Base-by-base conservation (phyloP, 1,284 basidiomycete genomes). In the Sphaerobolus stellatus region DNA sequence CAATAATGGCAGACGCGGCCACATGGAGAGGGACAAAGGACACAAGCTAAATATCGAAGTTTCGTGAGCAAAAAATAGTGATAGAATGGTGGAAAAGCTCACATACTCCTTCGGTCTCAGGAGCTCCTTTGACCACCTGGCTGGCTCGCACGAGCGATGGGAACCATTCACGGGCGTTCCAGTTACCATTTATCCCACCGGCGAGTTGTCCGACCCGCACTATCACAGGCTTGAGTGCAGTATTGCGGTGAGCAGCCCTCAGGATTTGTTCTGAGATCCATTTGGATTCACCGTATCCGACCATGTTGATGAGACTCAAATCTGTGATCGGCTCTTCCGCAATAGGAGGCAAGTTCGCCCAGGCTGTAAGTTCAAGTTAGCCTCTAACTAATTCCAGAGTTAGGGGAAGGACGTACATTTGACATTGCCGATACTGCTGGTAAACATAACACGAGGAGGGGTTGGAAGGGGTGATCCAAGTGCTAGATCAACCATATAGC, bases 211-310 rank as follows among this genome's bases (percentile, higher is more conserved):
- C 69, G 13, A 69, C 61, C 8, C 69, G 66, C 29, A 71, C 58
- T 2, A 65, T 58, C 7, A 63, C 54, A 4, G 66, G 54, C 9
- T 56, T 52, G 3, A 72, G 51, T 2, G 58, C 22, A 0, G 68
- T 68, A 24, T 61, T 13, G 25, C 48, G 29, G 6, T 61, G 54
- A 5, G 68, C 67, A 9, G 33, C 51, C 18, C 52, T 36, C 11
- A 72, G 56, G 18, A 73, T 58, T 30, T 59, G 51, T 57, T 73
- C 71, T 9, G 63, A 58, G 16, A 72, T 67, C 64, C 66, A 72
- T 57, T 73, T 73, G 6, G 68, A 68, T 55, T 71, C 66, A 31
- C 64, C 60, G 50, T 73, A 73, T 16, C 71, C 71, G 2, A 56
- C 64, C 18, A 65, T 62, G 16, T 58, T 38, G 16, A 60, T 47